A percentile compares a stretch with the other conserved stretches of the same genome.
Conservation (phyloP, 2,329 filamentous ascomycete genomes). For the Colletotrichum zoysiae region DNA sequence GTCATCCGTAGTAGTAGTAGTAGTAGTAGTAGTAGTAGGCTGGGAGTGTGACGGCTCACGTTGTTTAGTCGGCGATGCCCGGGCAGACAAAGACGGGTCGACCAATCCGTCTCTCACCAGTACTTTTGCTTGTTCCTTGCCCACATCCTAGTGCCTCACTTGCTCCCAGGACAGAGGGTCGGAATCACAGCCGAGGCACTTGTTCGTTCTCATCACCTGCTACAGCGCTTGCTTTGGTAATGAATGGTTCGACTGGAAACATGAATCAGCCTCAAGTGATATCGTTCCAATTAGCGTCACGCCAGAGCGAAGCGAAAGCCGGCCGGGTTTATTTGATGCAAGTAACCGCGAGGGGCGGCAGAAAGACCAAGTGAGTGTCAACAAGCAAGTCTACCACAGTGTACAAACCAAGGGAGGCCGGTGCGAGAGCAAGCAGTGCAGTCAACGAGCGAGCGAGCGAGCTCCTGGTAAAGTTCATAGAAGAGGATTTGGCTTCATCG, state of each 20-base stretch:
- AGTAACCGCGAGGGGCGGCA: background rate
- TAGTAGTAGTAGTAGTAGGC: background rate
- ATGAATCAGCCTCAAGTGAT: conserved; percentile 6
- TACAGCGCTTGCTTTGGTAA: background rate
- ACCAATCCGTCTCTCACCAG: too few species aligned
- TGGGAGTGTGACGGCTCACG: background rate
- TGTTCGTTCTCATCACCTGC: background rate
- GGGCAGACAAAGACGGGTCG: conserved; percentile 10
- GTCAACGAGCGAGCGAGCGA: background rate
- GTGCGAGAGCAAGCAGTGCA: background rate
- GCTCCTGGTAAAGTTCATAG: background rate
- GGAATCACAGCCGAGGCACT: background rate
- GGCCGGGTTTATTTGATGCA: background rate
- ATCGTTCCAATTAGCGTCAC: conserved; percentile 12
- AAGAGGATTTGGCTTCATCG: conserved; percentile 7
- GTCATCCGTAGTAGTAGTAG: background rate
- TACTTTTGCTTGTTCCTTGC: background rate
- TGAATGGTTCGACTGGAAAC: background rate
- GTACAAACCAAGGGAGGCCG: background rate
- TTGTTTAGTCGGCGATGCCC: conserved; percentile 1
- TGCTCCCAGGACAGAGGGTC: background rate
- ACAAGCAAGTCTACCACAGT: background rate
- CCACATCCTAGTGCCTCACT: background rate
- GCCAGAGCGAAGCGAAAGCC: background rate
- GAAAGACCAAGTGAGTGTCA: background rate